Evolutionary conservation across 495 filamentous ascomycete species (phyloP), one percentile per base, ranked within the genome.

Genomic region (Oleoguttula mirabilis): DNA sequence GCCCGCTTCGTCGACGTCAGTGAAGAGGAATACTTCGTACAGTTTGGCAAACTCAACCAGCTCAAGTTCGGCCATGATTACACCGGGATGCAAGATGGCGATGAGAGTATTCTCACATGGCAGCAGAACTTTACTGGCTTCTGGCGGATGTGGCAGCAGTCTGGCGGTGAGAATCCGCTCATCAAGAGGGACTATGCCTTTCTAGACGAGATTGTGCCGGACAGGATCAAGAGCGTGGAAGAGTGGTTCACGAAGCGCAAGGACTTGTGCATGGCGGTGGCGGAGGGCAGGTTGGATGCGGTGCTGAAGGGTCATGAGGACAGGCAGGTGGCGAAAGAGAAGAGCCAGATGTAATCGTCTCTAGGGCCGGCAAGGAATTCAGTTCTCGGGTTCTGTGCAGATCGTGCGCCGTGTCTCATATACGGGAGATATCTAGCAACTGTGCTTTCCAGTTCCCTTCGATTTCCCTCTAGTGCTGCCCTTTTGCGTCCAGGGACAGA

Each of bases 81-180:
- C 21, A 3, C 25, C 4, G 21, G 12, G 4, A 35, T 35, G 19
- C 17, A 14, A 19, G 27, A 32, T 7, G 17, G 6, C 10, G 38
- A 41, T 16, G 22, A 19, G 19, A 30, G 23, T 16, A 55, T 63
- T 15, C 59, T 75, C 63, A 71, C 53, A 0, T 38, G 66, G n/a
- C 56, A 53, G 12, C 36, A 67, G 35, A 77, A 76, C 47, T 77
- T 76, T 50, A 60, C 62, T 0, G 71, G 66, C 3, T 76, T 66
- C 39, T 76, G 71, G 68, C 66, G 60, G 31, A 36, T 60, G 23
- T 76, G 60, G 54, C n/a, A n/a, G n/a, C n/a, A n/a, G n/a, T n/a
- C n/a, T n/a, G n/a, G n/a, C n/a, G 55, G 55, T 0, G 64, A 69
- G 11, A 52, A 43, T 24, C 60, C 63, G 0, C 33, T 72, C 7